These are phyloP conservation scores for Candida albicans DNA, from an alignment of 1,139 yeast species.

Conservation along the genomic window DNA sequence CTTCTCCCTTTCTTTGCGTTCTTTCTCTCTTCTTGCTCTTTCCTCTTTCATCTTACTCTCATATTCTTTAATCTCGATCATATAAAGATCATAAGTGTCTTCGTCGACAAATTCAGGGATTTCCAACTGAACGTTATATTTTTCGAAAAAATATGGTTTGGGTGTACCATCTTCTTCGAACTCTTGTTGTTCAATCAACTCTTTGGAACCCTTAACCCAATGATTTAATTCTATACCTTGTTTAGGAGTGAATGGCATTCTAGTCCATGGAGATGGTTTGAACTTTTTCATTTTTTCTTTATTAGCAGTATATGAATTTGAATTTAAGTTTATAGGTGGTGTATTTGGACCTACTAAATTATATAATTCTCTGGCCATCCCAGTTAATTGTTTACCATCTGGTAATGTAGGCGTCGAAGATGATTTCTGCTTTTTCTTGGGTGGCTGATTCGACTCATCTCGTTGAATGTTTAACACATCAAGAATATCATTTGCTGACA, in stretches of 20 bases:
- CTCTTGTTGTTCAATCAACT: constrained; percentile 30
- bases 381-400: constrained; percentile 45
- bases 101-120: constrained; percentile 70
- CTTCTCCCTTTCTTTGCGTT: constrained; percentile 18
- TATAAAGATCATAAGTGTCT: constrained; percentile 55
- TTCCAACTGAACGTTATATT: constrained; percentile 67
- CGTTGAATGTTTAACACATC: constrained; percentile 72
- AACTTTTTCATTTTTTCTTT: constrained; percentile 67
- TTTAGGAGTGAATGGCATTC: constrained; percentile 55
- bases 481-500: constrained; percentile 65
- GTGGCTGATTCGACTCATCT: constrained; percentile 37
- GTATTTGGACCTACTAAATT: constrained; percentile 88
- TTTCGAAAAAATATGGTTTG: constrained; percentile 69
- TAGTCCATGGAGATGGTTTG: constrained; percentile 82
- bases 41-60: constrained; percentile 20
- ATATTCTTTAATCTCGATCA: constrained; percentile 42
- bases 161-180: constrained; percentile 35
- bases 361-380: constrained; percentile 89
- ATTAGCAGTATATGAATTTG: constrained; percentile 48
- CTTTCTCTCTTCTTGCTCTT: constrained; percentile 23
- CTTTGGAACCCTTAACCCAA: constrained; percentile 83
- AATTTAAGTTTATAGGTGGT: constrained; percentile 72
- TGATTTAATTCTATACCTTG: constrained; percentile 59
- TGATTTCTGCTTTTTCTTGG: constrained; percentile 40
- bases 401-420: constrained; percentile 31